A percentile compares a stretch with the other conserved stretches of the same genome.
These are phyloP conservation scores for Hansenula lynferdii DNA, from an alignment of 1,139 yeast species.

Conservation along the genomic window DNA sequence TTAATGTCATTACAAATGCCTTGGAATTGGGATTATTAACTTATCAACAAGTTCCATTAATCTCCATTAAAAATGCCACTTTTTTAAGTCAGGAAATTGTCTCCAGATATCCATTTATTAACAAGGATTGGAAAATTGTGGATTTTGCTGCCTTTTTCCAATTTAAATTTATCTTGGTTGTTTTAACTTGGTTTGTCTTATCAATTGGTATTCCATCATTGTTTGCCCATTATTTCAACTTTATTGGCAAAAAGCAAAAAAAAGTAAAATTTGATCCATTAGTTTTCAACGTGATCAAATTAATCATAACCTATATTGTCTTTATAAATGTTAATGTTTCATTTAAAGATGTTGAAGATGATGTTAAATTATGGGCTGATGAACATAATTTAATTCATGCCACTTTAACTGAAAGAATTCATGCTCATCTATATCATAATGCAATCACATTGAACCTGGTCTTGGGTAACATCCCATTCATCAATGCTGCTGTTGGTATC, in stretches of 20 bases:
- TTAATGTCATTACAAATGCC: constrained; percentile 11
- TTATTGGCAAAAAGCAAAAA: constrained; percentile 36
- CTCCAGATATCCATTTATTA: constrained; percentile 15
- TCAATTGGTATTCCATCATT: constrained; percentile 37
- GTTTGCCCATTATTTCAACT: constrained; percentile 45
- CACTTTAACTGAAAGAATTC: constrained; percentile 10
- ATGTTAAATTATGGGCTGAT: constrained; percentile 24
- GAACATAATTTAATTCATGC: constrained; percentile 19
- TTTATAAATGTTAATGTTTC: constrained; percentile 25
- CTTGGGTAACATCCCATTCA: constrained; percentile 29
- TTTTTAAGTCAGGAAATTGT: constrained; percentile 19
- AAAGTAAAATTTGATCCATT: constrained; percentile 50
- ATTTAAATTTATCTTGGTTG: constrained; percentile 24
- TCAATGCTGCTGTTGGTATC: constrained; percentile 24
- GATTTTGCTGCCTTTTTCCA: constrained; percentile 15
- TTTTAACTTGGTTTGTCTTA: constrained; percentile 27
- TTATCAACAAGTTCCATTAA: constrained; percentile 13
- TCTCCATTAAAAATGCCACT: constrained; percentile 11
- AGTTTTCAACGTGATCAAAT: constrained; percentile 47
- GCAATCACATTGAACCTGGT: constrained; percentile 22
- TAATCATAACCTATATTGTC: constrained; percentile 40
- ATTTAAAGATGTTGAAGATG: constrained; percentile 22
- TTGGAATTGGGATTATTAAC: constrained; percentile 13
- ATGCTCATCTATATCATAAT: constrained; percentile 20
- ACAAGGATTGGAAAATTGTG: constrained; percentile 12